These are phyloP conservation scores for Salmacisia buchloeana DNA, from an alignment of 1,284 basidiomycete species.

Conservation along the genomic window DNA sequence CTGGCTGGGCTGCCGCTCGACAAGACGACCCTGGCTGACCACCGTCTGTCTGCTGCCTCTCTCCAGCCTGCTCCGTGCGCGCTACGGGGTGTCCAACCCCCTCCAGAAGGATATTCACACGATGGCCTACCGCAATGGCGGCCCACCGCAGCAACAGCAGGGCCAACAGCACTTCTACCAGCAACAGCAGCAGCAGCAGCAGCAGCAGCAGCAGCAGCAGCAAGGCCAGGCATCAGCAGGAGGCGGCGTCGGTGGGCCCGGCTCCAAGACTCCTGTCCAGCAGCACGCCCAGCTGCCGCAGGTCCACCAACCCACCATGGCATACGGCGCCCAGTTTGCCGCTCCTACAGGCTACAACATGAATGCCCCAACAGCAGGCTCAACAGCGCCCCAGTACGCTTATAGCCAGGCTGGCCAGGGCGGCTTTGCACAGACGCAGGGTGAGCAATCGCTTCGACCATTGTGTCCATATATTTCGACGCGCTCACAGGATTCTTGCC, in stretches of 20 bases:
- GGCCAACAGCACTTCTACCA: neutral
- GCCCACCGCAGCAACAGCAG: neutral
- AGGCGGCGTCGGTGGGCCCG: neutral
- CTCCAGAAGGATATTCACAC: neutral
- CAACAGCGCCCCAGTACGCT: constrained; percentile 20
- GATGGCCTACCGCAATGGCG: neutral
- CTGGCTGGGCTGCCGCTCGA: no score
- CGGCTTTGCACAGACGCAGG: constrained; percentile 43
- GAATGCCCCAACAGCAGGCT: constrained; percentile 3
- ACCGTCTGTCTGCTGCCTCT: neutral
- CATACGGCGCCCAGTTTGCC: constrained; percentile 40
- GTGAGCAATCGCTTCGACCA: constrained; percentile 19
- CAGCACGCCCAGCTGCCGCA: constrained; percentile 21
- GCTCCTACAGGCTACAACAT: constrained; percentile 34
- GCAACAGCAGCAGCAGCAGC: constrained; percentile 2
- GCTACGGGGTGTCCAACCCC: neutral
- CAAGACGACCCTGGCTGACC: no score
- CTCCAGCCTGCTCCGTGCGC: neutral
- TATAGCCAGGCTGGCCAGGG: constrained; percentile 38
- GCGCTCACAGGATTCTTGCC: neutral
- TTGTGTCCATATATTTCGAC: neutral
- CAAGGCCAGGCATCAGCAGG: neutral
- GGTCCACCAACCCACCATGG: constrained; percentile 38
- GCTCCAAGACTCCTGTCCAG: constrained; percentile 19
- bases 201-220: neutral